Evolutionary conservation across 441 rosid genomes (phyloP).

Genomic region (Populus hybrid): DNA sequence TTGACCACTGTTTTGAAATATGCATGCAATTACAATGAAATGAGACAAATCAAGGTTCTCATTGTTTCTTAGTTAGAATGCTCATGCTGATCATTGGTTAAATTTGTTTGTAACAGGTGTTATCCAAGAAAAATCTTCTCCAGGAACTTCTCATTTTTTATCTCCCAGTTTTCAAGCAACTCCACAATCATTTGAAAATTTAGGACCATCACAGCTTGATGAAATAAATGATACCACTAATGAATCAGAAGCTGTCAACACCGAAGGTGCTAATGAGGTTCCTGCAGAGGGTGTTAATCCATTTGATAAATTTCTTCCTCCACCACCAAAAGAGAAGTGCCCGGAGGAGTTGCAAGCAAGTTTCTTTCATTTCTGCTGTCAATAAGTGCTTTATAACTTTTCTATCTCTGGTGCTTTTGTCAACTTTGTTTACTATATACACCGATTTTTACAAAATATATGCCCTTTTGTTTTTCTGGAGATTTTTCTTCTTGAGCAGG

Average conservation of each 20-base stretch:
- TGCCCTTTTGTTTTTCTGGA: background rate
- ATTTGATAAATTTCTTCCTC: constrained; percentile 71
- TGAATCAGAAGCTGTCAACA: constrained; percentile 44
- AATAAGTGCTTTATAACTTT: background rate
- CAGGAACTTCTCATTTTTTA: constrained; percentile 35
- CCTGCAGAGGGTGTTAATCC: constrained; percentile 44
- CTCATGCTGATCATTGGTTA: background rate
- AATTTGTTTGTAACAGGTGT: constrained; percentile 27
- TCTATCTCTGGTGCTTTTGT: background rate
- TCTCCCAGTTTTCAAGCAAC: constrained; percentile 43
- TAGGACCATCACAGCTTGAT: constrained; percentile 41
- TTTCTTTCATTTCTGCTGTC: constrained; percentile 6
- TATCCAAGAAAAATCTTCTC: constrained; percentile 32
- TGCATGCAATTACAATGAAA: background rate
- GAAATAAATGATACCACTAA: constrained; percentile 20
- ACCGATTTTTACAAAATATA: background rate
- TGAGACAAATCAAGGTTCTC: background rate
- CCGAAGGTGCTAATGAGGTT: constrained; percentile 33
- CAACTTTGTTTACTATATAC: background rate
- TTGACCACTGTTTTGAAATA: background rate
- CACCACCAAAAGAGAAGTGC: constrained; percentile 60
- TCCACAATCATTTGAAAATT: constrained; percentile 41
- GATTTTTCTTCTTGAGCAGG: no score
- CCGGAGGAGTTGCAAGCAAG: constrained; percentile 85
- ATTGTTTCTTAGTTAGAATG: no score